Evolutionary conservation across 345 rosid genomes (phyloP).

Genomic region (Cardamine occulta): DNA sequence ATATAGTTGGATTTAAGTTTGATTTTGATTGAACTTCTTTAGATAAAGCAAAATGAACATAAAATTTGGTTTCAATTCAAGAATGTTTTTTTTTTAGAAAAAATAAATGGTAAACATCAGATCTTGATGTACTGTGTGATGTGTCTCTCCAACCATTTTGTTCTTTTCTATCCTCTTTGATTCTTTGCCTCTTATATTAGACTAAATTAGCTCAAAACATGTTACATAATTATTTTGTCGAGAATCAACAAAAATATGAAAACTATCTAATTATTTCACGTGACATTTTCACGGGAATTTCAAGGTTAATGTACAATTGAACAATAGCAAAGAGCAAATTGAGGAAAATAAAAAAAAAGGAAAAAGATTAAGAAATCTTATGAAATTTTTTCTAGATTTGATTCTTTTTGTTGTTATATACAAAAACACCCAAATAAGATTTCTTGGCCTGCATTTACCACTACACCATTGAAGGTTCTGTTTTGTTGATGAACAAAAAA

Average conservation of each 20-base stretch:
- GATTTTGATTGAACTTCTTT: neutral
- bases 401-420: conserved; percentile 23
- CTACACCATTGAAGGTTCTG: conserved; percentile 1
- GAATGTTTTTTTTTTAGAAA: neutral
- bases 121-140: conserved; percentile 5
- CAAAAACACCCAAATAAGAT: conserved; percentile 31
- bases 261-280: neutral
- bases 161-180: neutral
- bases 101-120: neutral
- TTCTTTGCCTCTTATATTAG: neutral
- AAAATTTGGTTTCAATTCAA: neutral
- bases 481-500: conserved; percentile 13
- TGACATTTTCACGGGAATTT: neutral
- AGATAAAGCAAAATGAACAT: neutral
- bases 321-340: neutral
- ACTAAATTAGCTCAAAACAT: conserved; percentile 27
- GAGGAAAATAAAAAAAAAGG: neutral
- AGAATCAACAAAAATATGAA: conserved; percentile 19
- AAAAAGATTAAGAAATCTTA: neutral
- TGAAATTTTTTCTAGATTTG: conserved; percentile 1
- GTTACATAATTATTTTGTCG: conserved; percentile 19
- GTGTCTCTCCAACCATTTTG: conserved; percentile 20
- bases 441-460: conserved; percentile 19
- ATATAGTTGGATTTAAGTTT: neutral
- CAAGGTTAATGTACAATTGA: neutral